Evolutionary conservation across 495 filamentous ascomycete genomes (phyloP), one percentile per base, ranked within the genome.

Genomic region (Aeminium ludgeri): DNA sequence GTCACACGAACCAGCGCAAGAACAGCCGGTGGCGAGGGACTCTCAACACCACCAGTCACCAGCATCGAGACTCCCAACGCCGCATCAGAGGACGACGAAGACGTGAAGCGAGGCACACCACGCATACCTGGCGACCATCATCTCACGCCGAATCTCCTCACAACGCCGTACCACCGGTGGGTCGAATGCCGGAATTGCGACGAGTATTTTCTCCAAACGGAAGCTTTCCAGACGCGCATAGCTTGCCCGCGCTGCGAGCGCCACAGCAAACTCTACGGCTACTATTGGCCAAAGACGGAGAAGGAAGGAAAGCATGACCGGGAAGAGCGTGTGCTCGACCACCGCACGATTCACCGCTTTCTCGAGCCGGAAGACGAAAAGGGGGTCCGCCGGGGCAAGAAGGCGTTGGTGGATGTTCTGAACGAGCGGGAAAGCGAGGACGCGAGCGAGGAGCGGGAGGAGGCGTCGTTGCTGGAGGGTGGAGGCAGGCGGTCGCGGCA

Each of bases 231-330:
- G 40, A 91, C 87, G 1, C 76, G 80, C 12, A 70, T 74, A 17
- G 78, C 80, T 20, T 99, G 89, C 55, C 83, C 80, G 8, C 73
- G 91, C 13, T 99, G 89, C 59, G 91, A 96, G 63, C 70, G 91
- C 0, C 89, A 99, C 51, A 86, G 81, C 19, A 96, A 91, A 59
- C 65, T 99, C 1, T 99, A 95, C 56, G 91, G 91, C 0, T 92
- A 80, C 52, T 69, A 74, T 38, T 99, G 91, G 91, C 89, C 89
- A 13, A 91, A 96, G 60, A 96, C 91, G 1, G 80, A 92, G 28
- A 75, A 66, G 16, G 69, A 76, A 43, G 80, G 80, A 0, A 70
- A 70, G 13, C 44, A 63, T 10, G 89, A 96, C 52, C 73, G 69
- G 17, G 85, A 92, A 53, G 78, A 64, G 56, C 46, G 60, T 8